phyloP scores from a whole-genome alignment of 257 asterid species.

The Marsdenia floribunda region DNA sequence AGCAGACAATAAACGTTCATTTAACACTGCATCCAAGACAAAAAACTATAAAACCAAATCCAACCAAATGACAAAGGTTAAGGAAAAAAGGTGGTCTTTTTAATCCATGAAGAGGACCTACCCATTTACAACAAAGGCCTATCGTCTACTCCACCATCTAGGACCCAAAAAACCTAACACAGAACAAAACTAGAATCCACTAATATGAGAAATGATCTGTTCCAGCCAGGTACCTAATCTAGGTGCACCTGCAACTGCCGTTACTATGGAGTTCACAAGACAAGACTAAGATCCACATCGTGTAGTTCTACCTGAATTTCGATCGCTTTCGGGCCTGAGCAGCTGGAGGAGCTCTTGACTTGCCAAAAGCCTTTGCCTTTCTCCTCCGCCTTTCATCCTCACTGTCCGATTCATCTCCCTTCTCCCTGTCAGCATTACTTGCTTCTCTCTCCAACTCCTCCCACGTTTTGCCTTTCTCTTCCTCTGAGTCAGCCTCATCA shows the following conservation, averaged over 20 bases:
- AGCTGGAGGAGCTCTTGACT: constrained; percentile 45
- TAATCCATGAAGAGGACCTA: constrained; percentile 2
- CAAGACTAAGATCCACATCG: background rate
- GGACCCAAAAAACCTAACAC: background rate
- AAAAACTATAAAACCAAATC: background rate
- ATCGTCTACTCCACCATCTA: constrained; percentile 7
- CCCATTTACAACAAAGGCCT: constrained; percentile 8
- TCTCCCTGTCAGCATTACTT: constrained; percentile 60
- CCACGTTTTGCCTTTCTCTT: constrained; percentile 77
- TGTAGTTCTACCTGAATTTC: constrained; percentile 55
- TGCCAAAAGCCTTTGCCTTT: constrained; percentile 53
- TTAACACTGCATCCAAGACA: background rate
- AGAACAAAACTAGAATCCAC: background rate
- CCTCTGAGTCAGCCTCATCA: constrained; percentile 46
- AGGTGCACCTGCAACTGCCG: constrained; percentile 7
- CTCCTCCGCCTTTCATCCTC: constrained; percentile 69
- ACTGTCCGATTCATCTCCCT: constrained; percentile 59
- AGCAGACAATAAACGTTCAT: too few species aligned
- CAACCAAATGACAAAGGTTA: background rate
- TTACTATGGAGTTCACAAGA: background rate
- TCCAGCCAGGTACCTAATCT: constrained; percentile 9
- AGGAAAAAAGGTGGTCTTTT: background rate
- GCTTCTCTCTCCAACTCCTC: constrained; percentile 83
- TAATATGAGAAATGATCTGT: background rate
- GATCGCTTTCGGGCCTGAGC: constrained; percentile 35